Conservation (phyloP, 768 basidiomycete genomes). For the Tylopilus intermedius region DNA sequence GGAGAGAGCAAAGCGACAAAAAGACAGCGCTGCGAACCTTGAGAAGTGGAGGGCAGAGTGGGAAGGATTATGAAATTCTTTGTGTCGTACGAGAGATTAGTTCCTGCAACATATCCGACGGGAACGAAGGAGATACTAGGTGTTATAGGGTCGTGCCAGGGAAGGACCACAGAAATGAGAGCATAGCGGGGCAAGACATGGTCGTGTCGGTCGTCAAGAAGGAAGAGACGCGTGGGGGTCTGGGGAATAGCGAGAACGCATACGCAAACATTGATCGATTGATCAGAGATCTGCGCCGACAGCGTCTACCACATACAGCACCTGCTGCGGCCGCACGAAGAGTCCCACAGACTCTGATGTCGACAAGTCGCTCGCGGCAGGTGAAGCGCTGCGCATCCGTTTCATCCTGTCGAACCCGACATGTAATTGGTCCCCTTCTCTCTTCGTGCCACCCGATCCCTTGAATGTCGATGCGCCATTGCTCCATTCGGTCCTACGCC, state of each 20-base stretch:
- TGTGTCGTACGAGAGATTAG: conserved; percentile 21
- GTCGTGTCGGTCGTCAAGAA: conserved; percentile 13
- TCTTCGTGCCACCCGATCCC: conserved; percentile 36
- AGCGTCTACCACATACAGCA: conserved; percentile 82
- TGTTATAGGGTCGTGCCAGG: conserved; percentile 8
- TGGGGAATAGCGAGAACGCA: neutral
- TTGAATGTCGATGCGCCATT: conserved; percentile 35
- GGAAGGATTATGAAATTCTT: conserved; percentile 16
- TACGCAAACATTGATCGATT: neutral
- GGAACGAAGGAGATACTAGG: conserved; percentile 11
- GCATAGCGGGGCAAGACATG: neutral
- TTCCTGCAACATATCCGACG: conserved; percentile 14
- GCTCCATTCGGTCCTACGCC: conserved; percentile 23
- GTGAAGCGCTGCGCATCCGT: conserved; percentile 63
- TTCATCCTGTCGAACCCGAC: conserved; percentile 42
- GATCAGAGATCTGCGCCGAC: conserved; percentile 56
- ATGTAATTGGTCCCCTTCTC: conserved; percentile 53
- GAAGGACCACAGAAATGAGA: conserved; percentile 5
- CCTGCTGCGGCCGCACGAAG: conserved; percentile 82
- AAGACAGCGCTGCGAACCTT: neutral
- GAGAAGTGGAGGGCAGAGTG: neutral
- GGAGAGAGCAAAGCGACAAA: neutral
- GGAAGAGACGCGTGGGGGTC: neutral
- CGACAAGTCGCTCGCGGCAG: conserved; percentile 56
- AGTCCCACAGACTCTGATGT: conserved; percentile 63